Percentiles rank a stretch among this genome's conserved stretches.
Evolutionary conservation across 2,329 filamentous ascomycete genomes (phyloP).

Genomic region (Pseudonectria buxi): DNA sequence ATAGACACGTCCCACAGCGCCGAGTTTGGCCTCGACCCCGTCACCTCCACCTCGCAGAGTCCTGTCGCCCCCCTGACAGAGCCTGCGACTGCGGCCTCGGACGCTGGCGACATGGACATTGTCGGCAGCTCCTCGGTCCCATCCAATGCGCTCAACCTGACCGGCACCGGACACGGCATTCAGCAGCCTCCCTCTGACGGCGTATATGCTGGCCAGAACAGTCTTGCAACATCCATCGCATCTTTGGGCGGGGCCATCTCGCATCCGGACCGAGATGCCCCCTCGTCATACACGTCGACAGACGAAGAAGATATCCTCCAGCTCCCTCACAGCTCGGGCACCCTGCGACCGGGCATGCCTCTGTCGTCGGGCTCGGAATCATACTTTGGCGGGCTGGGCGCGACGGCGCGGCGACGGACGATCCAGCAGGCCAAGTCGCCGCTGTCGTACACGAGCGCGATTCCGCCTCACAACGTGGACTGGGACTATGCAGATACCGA

Average conservation of each 20-base stretch:
- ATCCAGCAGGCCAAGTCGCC: constrained; percentile 53
- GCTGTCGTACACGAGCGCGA: constrained; percentile 46
- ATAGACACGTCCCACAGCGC: constrained; percentile 33
- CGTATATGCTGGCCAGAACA: constrained; percentile 34
- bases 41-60: constrained; percentile 10
- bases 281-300: constrained; percentile 49
- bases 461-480: constrained; percentile 45
- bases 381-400: constrained; percentile 45
- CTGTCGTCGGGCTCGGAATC: constrained; percentile 56
- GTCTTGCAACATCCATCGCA: constrained; percentile 6
- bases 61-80: no score
- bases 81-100: no score
- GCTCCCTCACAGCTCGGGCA: constrained; percentile 46
- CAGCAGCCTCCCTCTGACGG: constrained; percentile 41
- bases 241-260: constrained; percentile 12
- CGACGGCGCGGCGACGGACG: constrained; percentile 38
- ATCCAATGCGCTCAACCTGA: constrained; percentile 38
- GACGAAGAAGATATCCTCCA: constrained; percentile 76
- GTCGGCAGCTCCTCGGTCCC: constrained; percentile 4
- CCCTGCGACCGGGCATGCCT: constrained; percentile 34
- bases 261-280: constrained; percentile 13
- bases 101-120: no score
- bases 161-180: constrained; percentile 37
- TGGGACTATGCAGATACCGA: constrained; percentile 95
- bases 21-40: constrained; percentile 13